These are phyloP conservation scores for Pichia sp. DNA, from an alignment of 1,139 yeast species.

Conservation along the genomic window DNA sequence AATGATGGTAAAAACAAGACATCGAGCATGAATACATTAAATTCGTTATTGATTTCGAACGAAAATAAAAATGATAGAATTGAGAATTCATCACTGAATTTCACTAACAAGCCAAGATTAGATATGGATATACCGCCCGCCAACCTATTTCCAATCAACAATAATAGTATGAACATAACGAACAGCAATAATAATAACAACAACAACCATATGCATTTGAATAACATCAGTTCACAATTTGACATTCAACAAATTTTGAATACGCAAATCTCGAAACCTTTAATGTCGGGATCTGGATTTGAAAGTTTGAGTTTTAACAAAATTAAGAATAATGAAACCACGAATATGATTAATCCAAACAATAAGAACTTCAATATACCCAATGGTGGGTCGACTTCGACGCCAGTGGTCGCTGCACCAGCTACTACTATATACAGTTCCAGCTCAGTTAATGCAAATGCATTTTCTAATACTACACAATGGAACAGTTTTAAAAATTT, in stretches of 20 bases:
- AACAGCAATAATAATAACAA: background rate
- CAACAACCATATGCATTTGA: background rate
- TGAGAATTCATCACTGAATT: background rate
- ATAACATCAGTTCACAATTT: background rate
- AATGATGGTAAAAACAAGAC: background rate
- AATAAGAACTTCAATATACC: too few relatives aligned
- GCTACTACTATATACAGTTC: too few relatives aligned
- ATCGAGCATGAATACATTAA: background rate
- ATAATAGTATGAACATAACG: background rate
- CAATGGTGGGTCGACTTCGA: too few relatives aligned
- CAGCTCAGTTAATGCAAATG: too few relatives aligned
- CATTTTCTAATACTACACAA: too few relatives aligned
- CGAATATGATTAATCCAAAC: background rate
- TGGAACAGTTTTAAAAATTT: too few relatives aligned
- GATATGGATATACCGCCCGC: background rate
- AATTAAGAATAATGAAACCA: background rate
- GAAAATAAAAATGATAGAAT: background rate
- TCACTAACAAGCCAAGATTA: background rate
- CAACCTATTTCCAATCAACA: background rate
- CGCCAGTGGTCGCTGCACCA: too few relatives aligned
- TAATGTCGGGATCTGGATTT: background rate
- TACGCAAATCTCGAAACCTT: constrained; percentile 1
- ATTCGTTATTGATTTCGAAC: background rate
- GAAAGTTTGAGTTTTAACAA: background rate
- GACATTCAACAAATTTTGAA: constrained; percentile 2